Percentiles rank a stretch among this genome's conserved stretches.
Evolutionary conservation across 2,329 filamentous ascomycete genomes (phyloP).

Genomic region (Sporothrix euskadiensis): DNA sequence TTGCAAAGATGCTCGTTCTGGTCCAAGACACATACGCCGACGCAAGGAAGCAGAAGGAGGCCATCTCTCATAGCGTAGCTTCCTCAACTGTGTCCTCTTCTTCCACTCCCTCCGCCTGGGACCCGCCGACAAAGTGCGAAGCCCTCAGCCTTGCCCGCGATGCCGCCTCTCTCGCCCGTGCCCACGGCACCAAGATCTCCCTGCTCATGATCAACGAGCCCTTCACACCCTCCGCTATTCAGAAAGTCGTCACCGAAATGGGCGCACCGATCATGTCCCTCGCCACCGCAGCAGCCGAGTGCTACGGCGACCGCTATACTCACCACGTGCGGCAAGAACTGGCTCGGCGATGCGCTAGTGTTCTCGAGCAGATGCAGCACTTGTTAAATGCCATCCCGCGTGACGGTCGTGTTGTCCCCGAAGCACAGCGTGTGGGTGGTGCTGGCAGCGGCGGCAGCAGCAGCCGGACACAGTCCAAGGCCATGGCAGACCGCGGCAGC

Average conservation of each 20-base stretch:
- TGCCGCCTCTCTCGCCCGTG: conserved; percentile 70
- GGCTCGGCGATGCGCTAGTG: conserved; percentile 56
- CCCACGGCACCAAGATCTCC: conserved; percentile 84
- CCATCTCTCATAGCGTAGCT: background rate
- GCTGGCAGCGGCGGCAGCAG: conserved; percentile 32
- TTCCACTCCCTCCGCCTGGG: background rate
- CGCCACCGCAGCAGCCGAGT: conserved; percentile 68
- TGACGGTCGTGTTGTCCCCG: conserved; percentile 56
- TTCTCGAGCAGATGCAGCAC: conserved; percentile 62
- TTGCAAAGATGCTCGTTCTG: conserved; percentile 42
- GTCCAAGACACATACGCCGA: conserved; percentile 44
- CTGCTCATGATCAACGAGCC: conserved; percentile 84
- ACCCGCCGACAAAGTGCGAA: conserved; percentile 43
- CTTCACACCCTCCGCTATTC: conserved; percentile 76
- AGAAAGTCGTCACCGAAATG: conserved; percentile 67
- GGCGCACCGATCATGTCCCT: conserved; percentile 72
- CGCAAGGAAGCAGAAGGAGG: conserved; percentile 24
- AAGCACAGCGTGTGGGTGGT: conserved; percentile 49
- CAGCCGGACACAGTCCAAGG: conserved; percentile 21
- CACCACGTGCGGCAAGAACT: conserved; percentile 52
- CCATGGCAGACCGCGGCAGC: conserved; percentile 50
- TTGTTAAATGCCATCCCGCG: conserved; percentile 62
- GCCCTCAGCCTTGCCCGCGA: conserved; percentile 70
- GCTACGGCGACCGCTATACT: conserved; percentile 63
- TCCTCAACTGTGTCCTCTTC: background rate